Evolutionary conservation across 192 early-diverging fungal genomes (phyloP).

Genomic region (Backusella psychrophila): DNA sequence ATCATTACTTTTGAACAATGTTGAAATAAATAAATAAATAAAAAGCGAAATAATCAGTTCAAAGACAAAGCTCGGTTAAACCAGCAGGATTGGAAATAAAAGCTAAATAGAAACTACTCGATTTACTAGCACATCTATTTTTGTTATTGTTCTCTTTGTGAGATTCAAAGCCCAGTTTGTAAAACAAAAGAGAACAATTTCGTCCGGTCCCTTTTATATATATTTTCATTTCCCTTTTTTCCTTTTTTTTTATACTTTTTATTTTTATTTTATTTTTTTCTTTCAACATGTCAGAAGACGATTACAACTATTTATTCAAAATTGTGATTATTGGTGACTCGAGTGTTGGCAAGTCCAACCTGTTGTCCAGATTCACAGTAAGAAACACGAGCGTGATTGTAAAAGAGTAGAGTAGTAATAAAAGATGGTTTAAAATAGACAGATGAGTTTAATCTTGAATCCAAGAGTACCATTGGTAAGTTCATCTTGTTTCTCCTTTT

Average conservation of each 20-base stretch:
- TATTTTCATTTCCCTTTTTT: neutral
- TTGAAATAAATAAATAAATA: neutral
- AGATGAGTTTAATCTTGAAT: conserved; percentile 97
- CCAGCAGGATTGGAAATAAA: neutral
- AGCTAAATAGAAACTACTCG: neutral
- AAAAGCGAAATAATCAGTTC: too few relatives aligned
- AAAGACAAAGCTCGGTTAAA: neutral
- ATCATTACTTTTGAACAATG: neutral
- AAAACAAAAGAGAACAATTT: neutral
- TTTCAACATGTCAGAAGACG: conserved; percentile 46
- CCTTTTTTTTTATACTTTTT: conserved; percentile 20
- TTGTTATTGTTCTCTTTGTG: neutral
- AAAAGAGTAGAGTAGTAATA: neutral
- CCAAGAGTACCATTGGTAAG: conserved; percentile 93
- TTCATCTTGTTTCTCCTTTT: neutral
- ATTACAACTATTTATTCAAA: conserved; percentile 72
- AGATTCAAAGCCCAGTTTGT: neutral
- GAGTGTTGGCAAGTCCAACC: conserved; percentile 82
- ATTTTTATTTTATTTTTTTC: neutral
- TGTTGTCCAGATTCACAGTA: conserved; percentile 72
- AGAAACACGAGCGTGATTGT: conserved; percentile 17
- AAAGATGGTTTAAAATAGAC: conserved; percentile 11
- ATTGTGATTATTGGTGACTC: conserved; percentile 74
- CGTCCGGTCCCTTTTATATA: neutral
- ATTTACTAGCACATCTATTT: neutral